Conservation (phyloP, 108 stramenopile species). For the Fistulifera pelliculosa region DNA sequence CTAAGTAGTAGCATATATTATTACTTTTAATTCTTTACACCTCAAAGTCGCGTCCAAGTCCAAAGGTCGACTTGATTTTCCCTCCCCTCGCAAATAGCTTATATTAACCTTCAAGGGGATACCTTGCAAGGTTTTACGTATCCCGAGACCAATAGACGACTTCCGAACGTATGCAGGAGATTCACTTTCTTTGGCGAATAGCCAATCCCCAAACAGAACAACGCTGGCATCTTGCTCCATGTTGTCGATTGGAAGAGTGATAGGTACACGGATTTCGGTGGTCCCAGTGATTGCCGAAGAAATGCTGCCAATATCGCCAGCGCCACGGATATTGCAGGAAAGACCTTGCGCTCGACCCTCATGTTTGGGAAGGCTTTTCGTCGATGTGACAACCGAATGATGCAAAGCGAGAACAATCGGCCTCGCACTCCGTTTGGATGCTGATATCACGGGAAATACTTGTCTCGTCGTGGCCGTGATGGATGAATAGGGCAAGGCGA, state of each 20-base stretch:
- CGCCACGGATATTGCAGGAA: slow-evolving; percentile 58
- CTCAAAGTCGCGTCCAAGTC: slow-evolving; percentile 60
- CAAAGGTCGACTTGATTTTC: slow-evolving; percentile 57
- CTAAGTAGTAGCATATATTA: too few relatives aligned
- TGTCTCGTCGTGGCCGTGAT: slow-evolving; percentile 57
- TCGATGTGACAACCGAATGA: slow-evolving; percentile 51
- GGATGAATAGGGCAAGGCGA: slow-evolving; percentile 34
- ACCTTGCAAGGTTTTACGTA: slow-evolving; percentile 67
- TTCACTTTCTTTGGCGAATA: slow-evolving; percentile 17
- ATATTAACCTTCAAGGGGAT: slow-evolving; percentile 71
- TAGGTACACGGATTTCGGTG: slow-evolving; percentile 60
- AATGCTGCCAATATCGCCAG: slow-evolving; percentile 23
- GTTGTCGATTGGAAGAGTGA: slow-evolving; percentile 18
- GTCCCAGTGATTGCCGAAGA: slow-evolving; percentile 55
- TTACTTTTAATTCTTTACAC: too few relatives aligned
- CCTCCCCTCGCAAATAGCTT: slow-evolving; percentile 45
- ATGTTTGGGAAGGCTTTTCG: slow-evolving; percentile 59
- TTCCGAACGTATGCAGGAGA: slow-evolving; percentile 17
- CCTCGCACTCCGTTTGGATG: not conserved
- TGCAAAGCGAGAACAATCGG: slow-evolving; percentile 44
- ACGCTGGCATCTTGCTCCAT: slow-evolving; percentile 26
- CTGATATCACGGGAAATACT: slow-evolving; percentile 36
- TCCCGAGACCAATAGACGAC: slow-evolving; percentile 65
- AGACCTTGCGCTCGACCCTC: slow-evolving; percentile 62
- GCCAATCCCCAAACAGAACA: slow-evolving; percentile 73